phyloP scores from a whole-genome alignment of 2,329 filamentous ascomycete genomes.

The Venturia nashicola region DNA sequence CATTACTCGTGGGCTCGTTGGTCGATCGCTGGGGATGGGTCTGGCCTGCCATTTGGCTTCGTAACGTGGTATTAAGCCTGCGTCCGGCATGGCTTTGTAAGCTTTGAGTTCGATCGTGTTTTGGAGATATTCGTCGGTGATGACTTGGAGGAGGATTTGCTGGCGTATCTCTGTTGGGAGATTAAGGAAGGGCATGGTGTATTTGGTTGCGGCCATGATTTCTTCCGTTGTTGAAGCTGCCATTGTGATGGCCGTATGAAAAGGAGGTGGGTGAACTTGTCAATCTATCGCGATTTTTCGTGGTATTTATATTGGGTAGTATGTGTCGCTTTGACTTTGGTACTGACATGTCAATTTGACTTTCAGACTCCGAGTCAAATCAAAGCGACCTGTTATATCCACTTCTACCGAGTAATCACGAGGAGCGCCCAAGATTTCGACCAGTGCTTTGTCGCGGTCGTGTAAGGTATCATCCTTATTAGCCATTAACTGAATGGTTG shows the following conservation, averaged over 20 bases:
- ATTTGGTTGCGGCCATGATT: neutral
- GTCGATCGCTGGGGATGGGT: neutral
- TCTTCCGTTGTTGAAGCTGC: neutral
- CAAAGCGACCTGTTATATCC: no score
- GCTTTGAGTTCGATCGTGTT: neutral
- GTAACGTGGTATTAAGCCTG: neutral
- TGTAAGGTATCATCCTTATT: no score
- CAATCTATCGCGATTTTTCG: no score
- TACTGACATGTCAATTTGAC: no score
- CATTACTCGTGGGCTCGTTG: neutral
- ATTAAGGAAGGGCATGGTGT: neutral
- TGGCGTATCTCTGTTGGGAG: neutral
- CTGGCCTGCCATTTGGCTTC: neutral
- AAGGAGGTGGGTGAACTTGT: neutral
- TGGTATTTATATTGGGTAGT: no score
- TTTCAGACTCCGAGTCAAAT: no score
- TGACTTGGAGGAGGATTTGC: neutral
- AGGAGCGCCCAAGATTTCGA: no score
- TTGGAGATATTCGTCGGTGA: neutral
- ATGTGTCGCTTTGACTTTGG: no score
- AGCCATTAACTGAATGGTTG: no score
- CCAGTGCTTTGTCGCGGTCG: no score
- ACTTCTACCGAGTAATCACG: no score
- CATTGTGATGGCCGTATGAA: neutral
- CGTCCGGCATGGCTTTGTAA: neutral